phyloP scores from a whole-genome alignment of 2,329 filamentous ascomycete genomes.

The Alternaria arborescens region DNA sequence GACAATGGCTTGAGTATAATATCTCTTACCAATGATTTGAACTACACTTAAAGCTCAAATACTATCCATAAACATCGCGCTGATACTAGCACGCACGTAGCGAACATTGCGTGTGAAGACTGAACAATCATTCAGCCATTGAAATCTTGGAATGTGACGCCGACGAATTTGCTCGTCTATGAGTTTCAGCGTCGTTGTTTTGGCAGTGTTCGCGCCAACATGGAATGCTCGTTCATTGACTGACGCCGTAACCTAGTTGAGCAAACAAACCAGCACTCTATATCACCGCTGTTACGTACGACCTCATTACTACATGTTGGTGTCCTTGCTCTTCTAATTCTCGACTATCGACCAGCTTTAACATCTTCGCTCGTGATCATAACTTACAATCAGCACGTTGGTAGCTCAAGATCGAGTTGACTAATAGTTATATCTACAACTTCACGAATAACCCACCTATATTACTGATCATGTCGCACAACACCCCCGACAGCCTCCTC shows the following conservation, averaged over 20 bases:
- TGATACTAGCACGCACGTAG: not conserved
- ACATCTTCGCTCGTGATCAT: not conserved
- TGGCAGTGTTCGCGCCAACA: not conserved
- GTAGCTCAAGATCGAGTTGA: not conserved
- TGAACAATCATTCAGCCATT: not conserved
- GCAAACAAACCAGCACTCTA: not conserved
- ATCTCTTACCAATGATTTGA: not conserved
- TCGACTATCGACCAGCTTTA: not conserved
- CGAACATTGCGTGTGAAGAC: not conserved
- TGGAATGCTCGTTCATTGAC: slow-evolving; percentile 1
- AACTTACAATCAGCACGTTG: not conserved
- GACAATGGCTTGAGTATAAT: not conserved
- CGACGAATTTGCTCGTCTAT: not conserved
- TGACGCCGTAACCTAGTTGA: not conserved
- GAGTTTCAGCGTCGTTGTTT: not conserved
- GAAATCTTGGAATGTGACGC: not conserved
- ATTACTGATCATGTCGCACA: slow-evolving; percentile 19
- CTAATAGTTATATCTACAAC: not conserved
- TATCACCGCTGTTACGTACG: not conserved
- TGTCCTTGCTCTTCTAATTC: not conserved
- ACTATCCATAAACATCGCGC: not conserved
- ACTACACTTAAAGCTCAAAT: not conserved
- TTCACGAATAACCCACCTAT: not conserved
- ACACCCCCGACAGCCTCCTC: slow-evolving; percentile 32
- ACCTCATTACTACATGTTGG: not conserved